These are phyloP conservation scores for Diaporthe helianthi DNA, from an alignment of 2,329 filamentous ascomycete genomes.

Conservation along the genomic window DNA sequence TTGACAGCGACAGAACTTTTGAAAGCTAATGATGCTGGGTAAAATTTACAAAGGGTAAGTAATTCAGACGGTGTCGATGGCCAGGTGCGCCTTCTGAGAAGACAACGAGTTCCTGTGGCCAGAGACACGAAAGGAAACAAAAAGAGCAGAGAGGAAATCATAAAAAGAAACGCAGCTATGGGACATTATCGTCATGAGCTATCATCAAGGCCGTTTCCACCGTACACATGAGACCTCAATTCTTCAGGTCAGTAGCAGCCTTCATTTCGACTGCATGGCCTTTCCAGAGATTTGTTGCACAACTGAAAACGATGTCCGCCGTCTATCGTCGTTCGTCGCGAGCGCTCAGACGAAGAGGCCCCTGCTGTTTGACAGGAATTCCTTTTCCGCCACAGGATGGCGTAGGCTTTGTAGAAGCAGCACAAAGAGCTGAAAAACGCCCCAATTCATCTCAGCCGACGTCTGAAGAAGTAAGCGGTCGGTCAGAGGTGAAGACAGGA, in stretches of 20 bases:
- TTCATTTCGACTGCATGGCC: neutral
- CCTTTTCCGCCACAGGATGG: neutral
- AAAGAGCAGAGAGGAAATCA: slow-evolving; percentile 1
- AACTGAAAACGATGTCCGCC: neutral
- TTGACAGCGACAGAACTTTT: slow-evolving; percentile 1
- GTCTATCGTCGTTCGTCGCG: neutral
- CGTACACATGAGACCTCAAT: neutral
- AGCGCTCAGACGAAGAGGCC: neutral
- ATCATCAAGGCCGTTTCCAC: neutral
- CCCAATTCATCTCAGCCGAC: neutral
- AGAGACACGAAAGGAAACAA: neutral
- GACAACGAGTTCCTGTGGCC: neutral
- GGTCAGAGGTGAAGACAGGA: neutral
- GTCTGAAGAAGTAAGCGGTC: neutral
- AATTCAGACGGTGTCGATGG: neutral
- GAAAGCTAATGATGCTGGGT: neutral
- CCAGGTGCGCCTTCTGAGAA: neutral
- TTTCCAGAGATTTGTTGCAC: neutral
- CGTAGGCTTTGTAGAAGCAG: neutral
- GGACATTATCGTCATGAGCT: neutral
- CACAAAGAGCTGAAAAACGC: neutral
- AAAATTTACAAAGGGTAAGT: neutral
- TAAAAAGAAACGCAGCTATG: slow-evolving; percentile 4
- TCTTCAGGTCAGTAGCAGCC: neutral
- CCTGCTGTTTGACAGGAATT: neutral